Evolutionary conservation across 805 yeast genomes (phyloP), one percentile per base, ranked within the genome.

Genomic region (Myxozyma udenii): DNA sequence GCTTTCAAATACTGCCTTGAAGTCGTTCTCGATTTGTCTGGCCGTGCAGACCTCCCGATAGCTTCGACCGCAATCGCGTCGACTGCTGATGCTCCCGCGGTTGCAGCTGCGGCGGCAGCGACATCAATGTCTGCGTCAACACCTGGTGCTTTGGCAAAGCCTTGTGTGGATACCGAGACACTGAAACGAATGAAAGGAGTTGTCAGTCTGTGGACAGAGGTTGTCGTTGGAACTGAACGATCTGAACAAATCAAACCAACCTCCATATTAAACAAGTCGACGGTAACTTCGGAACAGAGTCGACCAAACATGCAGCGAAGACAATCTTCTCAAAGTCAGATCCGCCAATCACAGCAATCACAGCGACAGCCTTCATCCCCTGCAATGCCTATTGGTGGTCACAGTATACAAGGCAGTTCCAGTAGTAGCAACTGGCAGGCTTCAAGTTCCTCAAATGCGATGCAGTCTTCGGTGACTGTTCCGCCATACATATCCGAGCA

Each of bases 1-100:
- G 76, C 88, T 2, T 89, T 89, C 67, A 91, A 86, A 64, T 89
- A 90, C 65, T 86, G 84, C 64, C 71, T 89, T 14, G 97, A 89
- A 65, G 89, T 85, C 2, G 74, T 87, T 50, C 80, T 86, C n/a
- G 89, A 89, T 63, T 69, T 90, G 38, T 81, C 90, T 1, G 87
- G 84, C 21, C 81, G 78, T 53, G 75, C 72, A 53, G 61, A 67
- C 6, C 68, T 74, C 4, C 64, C 53, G 16, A 44, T 51, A 4
- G 61, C 52, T 62, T 70, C 4, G 68, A 64, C 55, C 57, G 66
- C 40, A 59, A 9, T 38, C 41, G 16, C 22, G 24, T 4, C 12
- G 11, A 66, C 71, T 3, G 64, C 71, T 22, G 58, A 35, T 32
- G 46, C 18, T 4, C 44, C 55, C 45, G 36, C 45, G 3, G 26